These are phyloP conservation scores for Cladosporium cucumerinum DNA, from an alignment of 2,329 filamentous ascomycete species.

Conservation along the genomic window DNA sequence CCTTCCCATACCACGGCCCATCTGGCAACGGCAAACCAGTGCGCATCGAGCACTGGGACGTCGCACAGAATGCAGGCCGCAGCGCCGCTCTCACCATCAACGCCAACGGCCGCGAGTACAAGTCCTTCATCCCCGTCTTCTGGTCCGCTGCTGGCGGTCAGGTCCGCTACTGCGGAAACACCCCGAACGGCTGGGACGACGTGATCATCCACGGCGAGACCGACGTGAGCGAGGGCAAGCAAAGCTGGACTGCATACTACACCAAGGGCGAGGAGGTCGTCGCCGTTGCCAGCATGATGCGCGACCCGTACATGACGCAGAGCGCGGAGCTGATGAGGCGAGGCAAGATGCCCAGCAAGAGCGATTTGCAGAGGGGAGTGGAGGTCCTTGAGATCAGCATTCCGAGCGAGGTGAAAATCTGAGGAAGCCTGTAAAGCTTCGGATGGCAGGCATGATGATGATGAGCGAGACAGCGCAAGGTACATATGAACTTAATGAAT, in stretches of 20 bases:
- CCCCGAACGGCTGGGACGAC: conserved; percentile 78
- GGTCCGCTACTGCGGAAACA: conserved; percentile 90
- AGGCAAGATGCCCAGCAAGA: conserved; percentile 79
- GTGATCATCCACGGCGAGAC: conserved; percentile 74
- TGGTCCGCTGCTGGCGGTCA: conserved; percentile 92
- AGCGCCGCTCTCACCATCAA: conserved; percentile 74
- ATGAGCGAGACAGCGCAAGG: background rate
- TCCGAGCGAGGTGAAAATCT: conserved; percentile 39
- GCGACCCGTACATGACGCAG: conserved; percentile 82
- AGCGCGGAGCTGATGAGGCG: conserved; percentile 79
- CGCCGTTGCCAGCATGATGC: conserved; percentile 84
- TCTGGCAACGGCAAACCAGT: conserved; percentile 69
- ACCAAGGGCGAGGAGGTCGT: conserved; percentile 81
- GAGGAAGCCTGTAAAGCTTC: background rate
- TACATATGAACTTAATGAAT: conserved; percentile 4
- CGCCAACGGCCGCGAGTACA: conserved; percentile 57
- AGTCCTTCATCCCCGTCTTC: conserved; percentile 87
- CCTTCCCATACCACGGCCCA: conserved; percentile 89
- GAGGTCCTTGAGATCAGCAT: conserved; percentile 46
- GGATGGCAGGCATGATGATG: background rate
- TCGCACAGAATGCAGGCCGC: conserved; percentile 89
- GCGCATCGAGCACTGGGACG: conserved; percentile 98
- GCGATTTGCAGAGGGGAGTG: conserved; percentile 63
- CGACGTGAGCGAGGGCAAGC: conserved; percentile 55
- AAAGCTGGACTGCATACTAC: conserved; percentile 87